Percentiles rank a stretch among this genome's conserved stretches.
Evolutionary conservation across 192 early-diverging fungal species (phyloP).

Genomic region (Gamsiella multidivaricata): DNA sequence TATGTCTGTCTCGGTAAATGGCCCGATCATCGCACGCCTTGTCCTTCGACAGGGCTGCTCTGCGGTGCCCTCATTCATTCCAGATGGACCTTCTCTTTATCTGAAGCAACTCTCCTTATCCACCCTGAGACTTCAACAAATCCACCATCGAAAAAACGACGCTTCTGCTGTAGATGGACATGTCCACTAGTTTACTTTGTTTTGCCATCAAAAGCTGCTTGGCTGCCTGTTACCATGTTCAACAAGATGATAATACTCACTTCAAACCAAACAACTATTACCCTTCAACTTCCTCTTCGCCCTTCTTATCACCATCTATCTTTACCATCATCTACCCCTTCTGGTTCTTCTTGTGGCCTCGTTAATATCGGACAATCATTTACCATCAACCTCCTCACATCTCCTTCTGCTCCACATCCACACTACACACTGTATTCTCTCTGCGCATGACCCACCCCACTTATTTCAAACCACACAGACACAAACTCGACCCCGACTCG

Average conservation of each 20-base stretch:
- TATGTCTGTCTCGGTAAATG: no score
- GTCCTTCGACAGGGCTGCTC: no score
- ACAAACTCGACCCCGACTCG: slow-evolving; percentile 19
- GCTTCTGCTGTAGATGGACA: neutral
- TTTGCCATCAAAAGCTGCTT: no score
- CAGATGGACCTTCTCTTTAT: no score
- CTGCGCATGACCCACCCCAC: no score
- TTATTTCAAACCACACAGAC: slow-evolving; percentile 22
- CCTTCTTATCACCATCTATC: neutral
- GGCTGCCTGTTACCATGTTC: neutral
- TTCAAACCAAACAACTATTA: slow-evolving; percentile 10
- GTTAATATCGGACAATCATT: neutral
- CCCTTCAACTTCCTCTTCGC: neutral
- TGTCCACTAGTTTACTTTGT: neutral
- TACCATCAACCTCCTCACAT: neutral
- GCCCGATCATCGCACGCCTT: no score
- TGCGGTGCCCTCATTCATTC: no score
- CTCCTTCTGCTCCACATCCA: neutral
- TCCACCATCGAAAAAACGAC: no score
- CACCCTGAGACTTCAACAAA: no score
- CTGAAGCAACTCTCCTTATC: no score
- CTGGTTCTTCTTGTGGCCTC: neutral
- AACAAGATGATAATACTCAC: slow-evolving; percentile 27
- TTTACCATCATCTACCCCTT: neutral
- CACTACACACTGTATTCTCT: neutral